phyloP scores from a whole-genome alignment of 225 moss, liverwort and hornwort genomes.

The Takakia lepidozioides region DNA sequence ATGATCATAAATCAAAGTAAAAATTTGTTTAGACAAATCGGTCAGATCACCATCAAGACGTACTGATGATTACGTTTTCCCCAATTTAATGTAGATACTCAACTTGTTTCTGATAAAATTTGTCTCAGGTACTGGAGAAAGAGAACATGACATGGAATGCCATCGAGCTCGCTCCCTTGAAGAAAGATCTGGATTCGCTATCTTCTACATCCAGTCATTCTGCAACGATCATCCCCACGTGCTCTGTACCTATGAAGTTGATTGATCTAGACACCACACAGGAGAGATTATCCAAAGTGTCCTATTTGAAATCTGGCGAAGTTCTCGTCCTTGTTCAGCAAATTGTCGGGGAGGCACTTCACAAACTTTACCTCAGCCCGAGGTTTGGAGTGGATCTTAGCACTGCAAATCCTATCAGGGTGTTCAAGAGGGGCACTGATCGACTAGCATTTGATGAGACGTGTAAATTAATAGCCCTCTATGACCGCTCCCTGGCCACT shows the following conservation, averaged over 20 bases:
- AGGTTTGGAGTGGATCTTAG: constrained; percentile 14
- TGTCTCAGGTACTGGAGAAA: constrained; percentile 9
- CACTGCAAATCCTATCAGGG: neutral
- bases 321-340: constrained; percentile 19
- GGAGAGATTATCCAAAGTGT: constrained; percentile 5
- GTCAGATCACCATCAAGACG: neutral
- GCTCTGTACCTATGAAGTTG: constrained; percentile 5
- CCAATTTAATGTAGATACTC: neutral
- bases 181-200: constrained; percentile 19
- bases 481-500: neutral
- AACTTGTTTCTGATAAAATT: neutral
- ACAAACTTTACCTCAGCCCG: constrained; percentile 19
- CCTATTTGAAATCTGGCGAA: constrained; percentile 22
- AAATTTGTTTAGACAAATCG: neutral
- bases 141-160: constrained; percentile 17
- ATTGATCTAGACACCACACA: constrained; percentile 26
- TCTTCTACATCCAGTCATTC: neutral
- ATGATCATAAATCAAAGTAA: neutral
- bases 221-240: constrained; percentile 3
- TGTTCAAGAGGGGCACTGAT: constrained; percentile 11
- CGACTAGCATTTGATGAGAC: constrained; percentile 41
- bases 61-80: too few species aligned
- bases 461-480: constrained; percentile 27
- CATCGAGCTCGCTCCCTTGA: constrained; percentile 26
- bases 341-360: neutral